phyloP scores from a whole-genome alignment of 805 yeast species.

The Grigorovia humatica region DNA sequence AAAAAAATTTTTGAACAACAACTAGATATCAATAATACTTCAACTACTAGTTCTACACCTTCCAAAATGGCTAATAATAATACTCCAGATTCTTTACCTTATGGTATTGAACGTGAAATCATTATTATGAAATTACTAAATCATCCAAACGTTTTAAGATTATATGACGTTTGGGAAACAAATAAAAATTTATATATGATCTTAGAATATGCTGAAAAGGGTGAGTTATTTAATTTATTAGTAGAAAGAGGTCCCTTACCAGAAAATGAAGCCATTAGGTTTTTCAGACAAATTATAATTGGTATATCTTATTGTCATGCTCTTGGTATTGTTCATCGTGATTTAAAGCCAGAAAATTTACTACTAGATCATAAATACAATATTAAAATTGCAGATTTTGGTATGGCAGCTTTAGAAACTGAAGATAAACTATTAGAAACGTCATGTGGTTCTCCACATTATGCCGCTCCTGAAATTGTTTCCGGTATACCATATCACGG shows the following conservation, averaged over 20 bases:
- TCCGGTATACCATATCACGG: conserved; percentile 94
- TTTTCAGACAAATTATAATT: conserved; percentile 75
- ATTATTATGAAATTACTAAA: conserved; percentile 74
- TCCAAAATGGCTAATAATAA: conserved; percentile 28
- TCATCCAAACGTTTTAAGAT: conserved; percentile 68
- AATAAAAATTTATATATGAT: conserved; percentile 76
- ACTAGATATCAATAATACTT: background rate
- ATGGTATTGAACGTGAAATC: conserved; percentile 80
- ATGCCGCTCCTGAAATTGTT: conserved; percentile 96
- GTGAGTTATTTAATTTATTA: conserved; percentile 86
- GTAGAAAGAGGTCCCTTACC: conserved; percentile 82
- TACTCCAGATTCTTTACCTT: conserved; percentile 51
- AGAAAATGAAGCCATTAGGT: conserved; percentile 81
- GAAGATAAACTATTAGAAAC: conserved; percentile 78
- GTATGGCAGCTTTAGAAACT: conserved; percentile 96
- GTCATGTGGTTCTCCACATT: conserved; percentile 96
- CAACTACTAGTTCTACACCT: background rate
- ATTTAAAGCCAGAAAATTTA: conserved; percentile 73
- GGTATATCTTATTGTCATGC: conserved; percentile 82
- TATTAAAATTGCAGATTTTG: conserved; percentile 95
- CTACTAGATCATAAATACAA: conserved; percentile 72
- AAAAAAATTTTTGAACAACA: conserved; percentile 47
- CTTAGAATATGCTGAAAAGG: conserved; percentile 93
- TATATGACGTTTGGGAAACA: conserved; percentile 83
- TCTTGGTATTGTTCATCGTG: conserved; percentile 81